A percentile compares a stretch with the other conserved stretches of the same genome.
phyloP scores from a whole-genome alignment of 2,329 filamentous ascomycete genomes.

The Sclerotinia nivalis region DNA sequence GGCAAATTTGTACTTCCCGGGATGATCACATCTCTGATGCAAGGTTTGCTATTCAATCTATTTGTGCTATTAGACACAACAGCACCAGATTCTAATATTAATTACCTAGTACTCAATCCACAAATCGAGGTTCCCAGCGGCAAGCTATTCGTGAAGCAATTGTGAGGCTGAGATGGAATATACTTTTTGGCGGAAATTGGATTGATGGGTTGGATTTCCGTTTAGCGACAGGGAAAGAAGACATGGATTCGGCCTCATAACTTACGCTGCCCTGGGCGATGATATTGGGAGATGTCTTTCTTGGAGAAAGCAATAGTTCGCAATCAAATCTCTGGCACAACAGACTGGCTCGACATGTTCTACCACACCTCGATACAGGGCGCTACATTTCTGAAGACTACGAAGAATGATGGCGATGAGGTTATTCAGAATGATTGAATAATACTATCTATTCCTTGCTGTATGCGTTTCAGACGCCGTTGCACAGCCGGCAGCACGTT shows the following conservation, averaged over 20 bases:
- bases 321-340: not conserved
- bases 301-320: not conserved
- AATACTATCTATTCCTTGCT: not conserved
- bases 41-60: not conserved
- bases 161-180: not conserved
- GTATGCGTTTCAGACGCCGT: not conserved
- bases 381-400: not conserved
- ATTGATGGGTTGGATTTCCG: not conserved
- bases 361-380: no score
- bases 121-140: fast-evolving
- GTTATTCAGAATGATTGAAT: not conserved
- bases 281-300: fast-evolving
- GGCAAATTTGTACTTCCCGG: not conserved
- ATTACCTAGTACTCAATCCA: not conserved
- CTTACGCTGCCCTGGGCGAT: not conserved
- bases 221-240: not conserved
- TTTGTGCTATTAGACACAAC: not conserved
- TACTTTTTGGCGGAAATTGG: not conserved
- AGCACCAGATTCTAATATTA: not conserved
- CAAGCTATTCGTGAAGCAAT: not conserved
- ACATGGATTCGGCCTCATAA: not conserved
- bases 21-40: no score
- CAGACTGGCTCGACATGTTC: no score
- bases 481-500: not conserved
- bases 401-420: not conserved